Conservation (phyloP, 495 filamentous ascomycete genomes). For the Thozetella sp. region DNA sequence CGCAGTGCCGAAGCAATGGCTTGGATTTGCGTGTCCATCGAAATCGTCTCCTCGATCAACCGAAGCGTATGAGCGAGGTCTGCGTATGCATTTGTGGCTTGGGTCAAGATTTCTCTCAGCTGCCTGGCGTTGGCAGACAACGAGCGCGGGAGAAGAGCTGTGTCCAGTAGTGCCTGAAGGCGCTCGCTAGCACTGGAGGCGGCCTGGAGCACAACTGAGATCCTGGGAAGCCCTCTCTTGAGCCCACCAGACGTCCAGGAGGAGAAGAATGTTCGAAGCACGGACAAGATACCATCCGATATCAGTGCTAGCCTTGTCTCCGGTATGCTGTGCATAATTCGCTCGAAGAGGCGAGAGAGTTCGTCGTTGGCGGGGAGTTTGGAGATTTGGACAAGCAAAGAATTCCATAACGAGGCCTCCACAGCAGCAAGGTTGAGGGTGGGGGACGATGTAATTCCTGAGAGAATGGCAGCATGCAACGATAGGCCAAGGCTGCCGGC, state of each 20-base stretch:
- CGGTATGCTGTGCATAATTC: slow-evolving; percentile 11
- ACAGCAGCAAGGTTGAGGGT: slow-evolving; percentile 12
- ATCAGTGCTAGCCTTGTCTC: neutral
- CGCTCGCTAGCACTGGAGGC: neutral
- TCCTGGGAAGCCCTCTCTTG: neutral
- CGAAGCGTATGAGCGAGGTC: neutral
- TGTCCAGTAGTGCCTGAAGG: neutral
- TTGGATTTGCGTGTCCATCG: neutral
- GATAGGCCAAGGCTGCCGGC: slow-evolving; percentile 6
- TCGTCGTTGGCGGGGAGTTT: slow-evolving; percentile 13
- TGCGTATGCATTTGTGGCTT: neutral
- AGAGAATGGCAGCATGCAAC: slow-evolving; percentile 14
- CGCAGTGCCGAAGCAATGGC: slow-evolving; percentile 8
- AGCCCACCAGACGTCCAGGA: slow-evolving; percentile 8
- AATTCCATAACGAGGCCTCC: slow-evolving; percentile 14
- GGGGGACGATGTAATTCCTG: slow-evolving; percentile 13
- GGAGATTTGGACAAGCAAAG: slow-evolving; percentile 11
- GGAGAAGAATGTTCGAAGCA: slow-evolving; percentile 12
- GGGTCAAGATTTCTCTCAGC: neutral
- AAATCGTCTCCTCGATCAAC: neutral
- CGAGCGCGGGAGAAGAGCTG: neutral
- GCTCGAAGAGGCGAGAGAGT: slow-evolving; percentile 14
- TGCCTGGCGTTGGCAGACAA: neutral
- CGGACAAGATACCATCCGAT: slow-evolving; percentile 11
- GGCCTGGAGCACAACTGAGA: slow-evolving; percentile 6